These are phyloP conservation scores for Pilaira anomala DNA, from an alignment of 192 early-diverging fungal species.

Conservation along the genomic window DNA sequence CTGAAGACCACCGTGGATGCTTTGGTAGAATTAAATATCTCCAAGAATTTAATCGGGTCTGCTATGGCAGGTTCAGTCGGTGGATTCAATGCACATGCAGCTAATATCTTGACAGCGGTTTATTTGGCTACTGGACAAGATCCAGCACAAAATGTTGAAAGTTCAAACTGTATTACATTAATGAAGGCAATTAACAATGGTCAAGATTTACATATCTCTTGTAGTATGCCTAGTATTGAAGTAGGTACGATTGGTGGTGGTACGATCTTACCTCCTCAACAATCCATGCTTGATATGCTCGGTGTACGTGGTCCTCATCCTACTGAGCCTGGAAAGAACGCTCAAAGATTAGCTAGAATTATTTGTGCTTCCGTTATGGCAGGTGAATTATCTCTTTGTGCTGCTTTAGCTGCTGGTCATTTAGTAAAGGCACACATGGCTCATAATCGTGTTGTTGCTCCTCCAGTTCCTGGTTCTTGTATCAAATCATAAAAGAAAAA, in stretches of 20 bases:
- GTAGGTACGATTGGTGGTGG: conserved; percentile 96
- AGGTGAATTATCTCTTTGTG: conserved; percentile 81
- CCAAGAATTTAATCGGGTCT: conserved; percentile 90
- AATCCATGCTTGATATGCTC: conserved; percentile 84
- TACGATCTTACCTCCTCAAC: conserved; percentile 78
- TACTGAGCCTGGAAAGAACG: conserved; percentile 77
- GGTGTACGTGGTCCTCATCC: conserved; percentile 81
- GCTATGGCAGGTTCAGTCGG: conserved; percentile 92
- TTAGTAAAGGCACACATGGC: conserved; percentile 87
- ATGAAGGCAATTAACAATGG: conserved; percentile 85
- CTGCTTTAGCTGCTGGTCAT: conserved; percentile 88
- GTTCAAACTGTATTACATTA: conserved; percentile 88
- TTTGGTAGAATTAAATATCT: conserved; percentile 74
- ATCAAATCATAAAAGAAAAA: conserved; percentile 40
- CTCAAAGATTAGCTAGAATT: conserved; percentile 80
- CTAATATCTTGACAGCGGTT: conserved; percentile 88
- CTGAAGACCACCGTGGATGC: conserved; percentile 84
- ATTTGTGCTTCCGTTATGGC: conserved; percentile 92
- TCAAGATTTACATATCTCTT: conserved; percentile 80
- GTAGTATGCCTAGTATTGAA: conserved; percentile 92
- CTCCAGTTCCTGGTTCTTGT: conserved; percentile 35
- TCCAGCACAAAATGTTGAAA: conserved; percentile 94
- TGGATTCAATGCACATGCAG: conserved; percentile 93
- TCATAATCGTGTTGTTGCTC: conserved; percentile 61
- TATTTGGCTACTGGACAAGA: conserved; percentile 95